Base-by-base conservation (phyloP, 371 early-diverging fungal species). In the Mortierella sp. region DNA sequence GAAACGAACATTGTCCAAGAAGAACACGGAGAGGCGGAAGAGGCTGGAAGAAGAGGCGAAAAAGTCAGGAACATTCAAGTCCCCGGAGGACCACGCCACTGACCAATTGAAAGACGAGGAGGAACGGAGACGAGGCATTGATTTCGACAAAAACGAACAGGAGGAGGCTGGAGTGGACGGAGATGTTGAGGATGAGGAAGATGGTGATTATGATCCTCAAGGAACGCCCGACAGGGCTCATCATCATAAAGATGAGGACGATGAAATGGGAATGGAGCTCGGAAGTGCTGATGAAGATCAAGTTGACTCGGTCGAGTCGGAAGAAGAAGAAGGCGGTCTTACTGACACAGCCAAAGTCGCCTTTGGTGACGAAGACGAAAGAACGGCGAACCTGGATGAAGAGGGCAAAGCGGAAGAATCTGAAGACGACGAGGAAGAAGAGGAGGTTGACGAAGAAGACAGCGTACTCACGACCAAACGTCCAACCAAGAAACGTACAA, bases 81-180 rank as follows among this genome's bases (percentile, higher is more conserved):
- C 74, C 0, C 69, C 69, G 6, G 74, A 74, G 58, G 69, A 74
- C 8, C 30, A 60, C 39, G 68, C 74, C 3, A 64, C 64, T 2
- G 69, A 74, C 18, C 64, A 67, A 14, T 21, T 74, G 58, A 47
- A 24, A 49, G 43, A n/a, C 6, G 70, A 70, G 27, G 59, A 58
- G 5, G 58, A 58, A 30, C 57, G 54, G 23, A 45, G 34, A 9
- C 48, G 52, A 52, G 64, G 56, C 12, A 46, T 60, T 19, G 60
- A 60, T 50, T 54, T 54, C 4, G 60, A 62, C 4, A 50, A 39
- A 2, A 46, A 64, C 10, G 61, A 60, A 19, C 69, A 58, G 26
- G 65, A 57, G 3, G 61, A 50, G 6, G 23, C 21, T 3, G 54
- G 30, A 23, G 26, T 39, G 34, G 26, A 58, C 18, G 31, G 27